A percentile compares a stretch with the other conserved stretches of the same genome.
These are phyloP conservation scores for Penicillium crystallinum DNA, from an alignment of 495 filamentous ascomycete species.

Conservation along the genomic window DNA sequence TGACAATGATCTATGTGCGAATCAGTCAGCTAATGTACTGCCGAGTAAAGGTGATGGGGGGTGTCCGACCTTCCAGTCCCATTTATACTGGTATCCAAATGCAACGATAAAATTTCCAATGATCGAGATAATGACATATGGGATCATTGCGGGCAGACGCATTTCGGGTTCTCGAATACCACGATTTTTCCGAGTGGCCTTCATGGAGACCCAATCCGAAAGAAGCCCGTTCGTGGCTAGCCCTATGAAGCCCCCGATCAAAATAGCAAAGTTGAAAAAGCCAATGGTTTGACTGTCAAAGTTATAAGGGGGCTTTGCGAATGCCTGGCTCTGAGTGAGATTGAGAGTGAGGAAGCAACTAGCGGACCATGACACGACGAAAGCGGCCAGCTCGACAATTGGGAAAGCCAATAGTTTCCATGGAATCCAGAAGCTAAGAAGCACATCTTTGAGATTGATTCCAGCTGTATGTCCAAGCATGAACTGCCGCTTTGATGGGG, in stretches of 20 bases:
- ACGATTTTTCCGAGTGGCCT: conserved; percentile 50
- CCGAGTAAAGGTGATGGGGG: not conserved
- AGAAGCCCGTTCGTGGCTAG: conserved; percentile 54
- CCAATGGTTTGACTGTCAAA: conserved; percentile 50
- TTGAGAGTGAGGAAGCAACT: conserved; percentile 58
- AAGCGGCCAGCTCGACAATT: conserved; percentile 56
- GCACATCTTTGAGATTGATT: conserved; percentile 35
- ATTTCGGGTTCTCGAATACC: conserved; percentile 69
- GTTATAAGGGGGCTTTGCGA: conserved; percentile 55
- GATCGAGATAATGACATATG: conserved; percentile 51
- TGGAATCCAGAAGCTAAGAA: conserved; percentile 43
- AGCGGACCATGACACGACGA: conserved; percentile 57
- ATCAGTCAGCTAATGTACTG: conserved; percentile 1
- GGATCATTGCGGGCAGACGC: conserved; percentile 58
- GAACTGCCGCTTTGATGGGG: conserved; percentile 52
- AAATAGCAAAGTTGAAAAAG: conserved; percentile 39
- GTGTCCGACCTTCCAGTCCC: conserved; percentile 49
- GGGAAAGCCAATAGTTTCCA: conserved; percentile 57
- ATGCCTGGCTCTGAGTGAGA: conserved; percentile 57
- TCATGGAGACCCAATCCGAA: conserved; percentile 55
- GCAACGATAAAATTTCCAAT: conserved; percentile 58
- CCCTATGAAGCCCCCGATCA: conserved; percentile 51
- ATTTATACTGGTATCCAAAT: conserved; percentile 53
- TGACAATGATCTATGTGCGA: conserved; percentile 32
- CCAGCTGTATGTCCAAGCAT: conserved; percentile 40